Conservation (phyloP, 2,329 filamentous ascomycete species). For the Phaeosphaeriaceae sp. region DNA sequence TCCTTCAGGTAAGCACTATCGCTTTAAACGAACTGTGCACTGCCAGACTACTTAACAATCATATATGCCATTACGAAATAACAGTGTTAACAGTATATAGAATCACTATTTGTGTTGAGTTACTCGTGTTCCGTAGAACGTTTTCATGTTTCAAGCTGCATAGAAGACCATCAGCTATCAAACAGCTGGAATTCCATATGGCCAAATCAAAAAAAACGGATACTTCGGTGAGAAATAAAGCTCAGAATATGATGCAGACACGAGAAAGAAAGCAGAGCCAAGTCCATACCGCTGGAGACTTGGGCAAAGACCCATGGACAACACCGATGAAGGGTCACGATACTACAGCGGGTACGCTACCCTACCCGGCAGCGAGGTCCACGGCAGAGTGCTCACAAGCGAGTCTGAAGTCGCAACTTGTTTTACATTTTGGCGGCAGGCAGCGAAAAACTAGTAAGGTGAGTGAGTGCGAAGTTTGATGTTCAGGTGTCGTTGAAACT, state of each 20-base stretch:
- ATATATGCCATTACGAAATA: background rate
- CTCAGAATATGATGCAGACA: background rate
- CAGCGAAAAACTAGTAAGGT: conserved; percentile 4
- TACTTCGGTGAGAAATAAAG: background rate
- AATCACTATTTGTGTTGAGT: background rate
- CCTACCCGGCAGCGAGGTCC: background rate
- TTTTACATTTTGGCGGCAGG: background rate
- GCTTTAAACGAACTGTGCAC: conserved; percentile 18
- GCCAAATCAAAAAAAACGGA: conserved; percentile 7
- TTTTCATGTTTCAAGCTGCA: background rate
- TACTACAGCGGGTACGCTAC: background rate
- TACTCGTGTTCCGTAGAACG: background rate
- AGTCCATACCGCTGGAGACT: background rate
- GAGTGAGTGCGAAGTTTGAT: conserved; percentile 5
- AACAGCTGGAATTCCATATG: conserved; percentile 16
- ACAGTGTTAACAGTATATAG: background rate
- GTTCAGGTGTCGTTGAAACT: conserved; percentile 17
- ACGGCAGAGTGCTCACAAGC: too few relatives aligned
- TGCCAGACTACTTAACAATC: background rate
- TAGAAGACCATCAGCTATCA: background rate
- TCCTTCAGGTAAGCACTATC: conserved; percentile 26
- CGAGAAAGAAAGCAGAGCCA: background rate
- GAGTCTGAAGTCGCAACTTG: background rate
- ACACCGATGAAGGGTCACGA: background rate
- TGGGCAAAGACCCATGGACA: conserved; percentile 6